Base-by-base conservation (phyloP, 176 grass and related monocot genomes). In the Avena atlantica region DNA sequence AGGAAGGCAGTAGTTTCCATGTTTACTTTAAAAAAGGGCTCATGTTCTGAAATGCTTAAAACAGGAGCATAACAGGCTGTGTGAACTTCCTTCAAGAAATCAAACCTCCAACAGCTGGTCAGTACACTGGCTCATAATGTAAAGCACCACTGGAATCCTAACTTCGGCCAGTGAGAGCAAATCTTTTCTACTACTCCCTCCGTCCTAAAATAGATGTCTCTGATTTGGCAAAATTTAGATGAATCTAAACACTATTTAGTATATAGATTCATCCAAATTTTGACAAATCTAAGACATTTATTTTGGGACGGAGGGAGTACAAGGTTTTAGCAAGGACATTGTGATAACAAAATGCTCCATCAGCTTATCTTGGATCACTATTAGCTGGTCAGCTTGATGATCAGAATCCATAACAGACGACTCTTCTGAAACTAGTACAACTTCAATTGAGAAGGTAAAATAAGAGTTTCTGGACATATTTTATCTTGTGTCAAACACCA, bases 271-370 rank as follows among this genome's bases (percentile, higher is more conserved):
- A 29, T 31, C 3, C 3, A 31, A 31, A 31, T 31, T 31, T 31
- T 31, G 2, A 31, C 2, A 31, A 31, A 31, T 31, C 29, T 31
- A 31, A 31, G 29, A 31, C 29, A 31, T 31, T 2, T 31, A 31
- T 31, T 31, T 31, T 31, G 29, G 29, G 29, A 0, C 29, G 2
- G 29, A 31, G 29, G n/a, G n/a, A n/a, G n/a, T n/a, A 42, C 40
- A 20, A 56, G 67, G 76, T 81, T 81, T 85, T 78, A 78, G 62
- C 55, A 84, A 74, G 29, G 66, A 64, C 11, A 74, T 52, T 24
- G 12, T 27, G 27, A 67, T 67, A 34, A 64, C 25, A 87, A 61
- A 61, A 81, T 5, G 72, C 47, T 67, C 61, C 67, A 75, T 75
- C 67, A 0, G 36, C 74, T 72, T 64, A 12, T 65, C 47, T 16